A percentile compares a stretch with the other conserved stretches of the same genome.
These are phyloP conservation scores for Quillaja saponaria DNA, from an alignment of 306 rosid genomes.

Conservation along the genomic window DNA sequence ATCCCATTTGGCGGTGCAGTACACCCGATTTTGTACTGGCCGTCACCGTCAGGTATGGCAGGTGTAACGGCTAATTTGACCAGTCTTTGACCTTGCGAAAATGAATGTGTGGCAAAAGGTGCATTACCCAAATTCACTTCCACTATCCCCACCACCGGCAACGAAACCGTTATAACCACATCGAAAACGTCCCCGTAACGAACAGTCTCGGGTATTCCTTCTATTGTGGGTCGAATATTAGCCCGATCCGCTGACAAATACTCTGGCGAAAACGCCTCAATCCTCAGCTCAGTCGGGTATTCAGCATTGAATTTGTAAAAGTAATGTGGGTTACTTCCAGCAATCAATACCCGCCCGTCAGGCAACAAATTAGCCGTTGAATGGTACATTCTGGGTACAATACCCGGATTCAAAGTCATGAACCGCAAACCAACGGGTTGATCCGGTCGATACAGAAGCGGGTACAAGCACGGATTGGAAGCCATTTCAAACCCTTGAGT, in stretches of 20 bases:
- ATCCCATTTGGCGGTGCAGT: slow-evolving; percentile 66
- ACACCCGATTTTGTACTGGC: slow-evolving; percentile 48
- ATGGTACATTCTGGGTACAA: slow-evolving; percentile 77
- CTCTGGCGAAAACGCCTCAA: slow-evolving; percentile 87
- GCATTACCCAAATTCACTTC: slow-evolving; percentile 72
- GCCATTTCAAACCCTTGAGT: slow-evolving; percentile 75
- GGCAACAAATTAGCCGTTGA: slow-evolving; percentile 81
- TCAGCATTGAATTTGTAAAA: slow-evolving; percentile 54
- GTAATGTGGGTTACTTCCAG: slow-evolving; percentile 81
- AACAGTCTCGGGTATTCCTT: slow-evolving; percentile 52
- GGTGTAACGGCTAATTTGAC: slow-evolving; percentile 64
- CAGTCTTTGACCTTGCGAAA: slow-evolving; percentile 84
- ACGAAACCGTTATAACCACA: slow-evolving; percentile 52
- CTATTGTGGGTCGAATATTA: slow-evolving; percentile 62
- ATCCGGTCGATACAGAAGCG: slow-evolving; percentile 69
- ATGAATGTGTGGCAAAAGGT: slow-evolving; percentile 84
- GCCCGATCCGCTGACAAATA: slow-evolving; percentile 56
- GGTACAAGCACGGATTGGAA: slow-evolving; percentile 66
- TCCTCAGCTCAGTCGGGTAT: slow-evolving; percentile 66
- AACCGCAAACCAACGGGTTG: slow-evolving; percentile 74
- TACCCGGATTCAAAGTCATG: slow-evolving; percentile 78
- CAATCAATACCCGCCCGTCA: slow-evolving; percentile 66
- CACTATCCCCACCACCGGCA: slow-evolving; percentile 72
- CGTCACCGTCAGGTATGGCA: slow-evolving; percentile 43
- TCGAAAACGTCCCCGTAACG: slow-evolving; percentile 55